Base-by-base conservation (phyloP, 139 green algal genomes). In the Tetratostichococcus sp. region DNA sequence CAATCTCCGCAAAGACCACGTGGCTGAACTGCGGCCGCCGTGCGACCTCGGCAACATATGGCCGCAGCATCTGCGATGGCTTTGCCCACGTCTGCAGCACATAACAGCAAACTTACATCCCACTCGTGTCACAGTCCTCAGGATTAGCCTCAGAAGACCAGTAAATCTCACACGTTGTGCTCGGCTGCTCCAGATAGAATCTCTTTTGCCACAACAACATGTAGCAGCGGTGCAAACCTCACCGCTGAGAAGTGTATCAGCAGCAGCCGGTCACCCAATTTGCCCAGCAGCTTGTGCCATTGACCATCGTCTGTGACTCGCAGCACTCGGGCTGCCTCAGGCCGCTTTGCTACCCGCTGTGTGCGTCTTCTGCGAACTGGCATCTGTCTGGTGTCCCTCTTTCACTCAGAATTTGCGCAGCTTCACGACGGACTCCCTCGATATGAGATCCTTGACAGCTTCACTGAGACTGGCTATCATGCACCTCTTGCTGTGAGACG, bases 1-100 rank as follows among this genome's bases (percentile, higher is more conserved):
- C 74, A 35, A 74, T 14, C 31, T 79, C 74, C 3, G 31, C 67
- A 79, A 79, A 79, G 5, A 65, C 67, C 5, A 79, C 69, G 28
- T 74, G 42, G 22, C 50, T 59, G 74, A 69, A 74, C 31, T 69
- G 6, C 22, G 66, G 17, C 32, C 43, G 42, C 31, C 26, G 32
- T 28, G 67, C 69, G 1, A 79, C 2, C 16, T 79, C 67, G 6
- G 16, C 30, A 28, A 79, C 34, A 43, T 74, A 71, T 1, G 42
- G 30, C 31, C 42, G 26, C 17, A 74, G 33, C 67, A 33, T 11
- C 32, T 79, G 73, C 42, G 42, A 79, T 0, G 67, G 31, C 57
- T 39, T 50, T 14, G 28, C 30, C 67, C 67, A 74, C 39, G 74
- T 19, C 74, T 79, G 72, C 72, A 75, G 23, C 14, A 25, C 42